Evolutionary conservation across 176 grass and related monocot genomes (phyloP).

Genomic region (Avena atlantica): DNA sequence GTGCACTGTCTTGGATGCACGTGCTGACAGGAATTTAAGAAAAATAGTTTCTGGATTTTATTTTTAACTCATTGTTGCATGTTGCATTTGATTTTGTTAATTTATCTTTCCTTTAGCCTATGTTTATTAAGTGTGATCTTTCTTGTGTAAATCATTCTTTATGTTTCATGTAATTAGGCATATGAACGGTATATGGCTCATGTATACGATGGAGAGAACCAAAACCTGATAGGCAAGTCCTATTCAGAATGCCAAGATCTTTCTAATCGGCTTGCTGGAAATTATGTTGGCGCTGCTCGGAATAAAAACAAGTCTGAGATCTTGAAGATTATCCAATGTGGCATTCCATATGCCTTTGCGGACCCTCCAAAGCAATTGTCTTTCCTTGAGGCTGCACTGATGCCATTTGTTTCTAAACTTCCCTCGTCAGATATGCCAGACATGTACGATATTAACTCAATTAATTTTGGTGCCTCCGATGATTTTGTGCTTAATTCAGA

Average conservation of each 20-base stretch:
- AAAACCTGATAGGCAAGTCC: slow-evolving; percentile 59
- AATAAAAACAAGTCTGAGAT: slow-evolving; percentile 87
- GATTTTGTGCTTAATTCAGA: slow-evolving; percentile 37
- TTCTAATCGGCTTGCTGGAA: slow-evolving; percentile 74
- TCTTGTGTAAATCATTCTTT: slow-evolving; percentile 33
- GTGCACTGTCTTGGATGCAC: slow-evolving; percentile 23
- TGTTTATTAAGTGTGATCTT: slow-evolving; percentile 21
- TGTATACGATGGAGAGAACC: slow-evolving; percentile 52
- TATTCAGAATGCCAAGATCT: slow-evolving; percentile 90
- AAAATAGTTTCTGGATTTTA: neutral
- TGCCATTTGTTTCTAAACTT: slow-evolving; percentile 91
- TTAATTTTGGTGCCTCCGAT: slow-evolving; percentile 30
- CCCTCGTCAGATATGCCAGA: slow-evolving; percentile 74
- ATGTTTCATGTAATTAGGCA: slow-evolving; percentile 59
- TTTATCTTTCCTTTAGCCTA: slow-evolving; percentile 20
- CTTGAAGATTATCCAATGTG: slow-evolving; percentile 76
- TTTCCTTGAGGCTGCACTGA: slow-evolving; percentile 79
- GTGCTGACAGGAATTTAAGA: slow-evolving; percentile 19
- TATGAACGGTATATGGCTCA: slow-evolving; percentile 64
- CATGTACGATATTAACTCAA: slow-evolving; percentile 62
- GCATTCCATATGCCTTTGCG: slow-evolving; percentile 75
- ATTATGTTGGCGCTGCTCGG: slow-evolving; percentile 66
- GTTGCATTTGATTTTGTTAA: slow-evolving; percentile 8
- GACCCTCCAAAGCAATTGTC: slow-evolving; percentile 73
- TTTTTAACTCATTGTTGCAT: slow-evolving; percentile 2